phyloP scores from a whole-genome alignment of 1,284 basidiomycete species.

The Sporisorium graminicola region DNA sequence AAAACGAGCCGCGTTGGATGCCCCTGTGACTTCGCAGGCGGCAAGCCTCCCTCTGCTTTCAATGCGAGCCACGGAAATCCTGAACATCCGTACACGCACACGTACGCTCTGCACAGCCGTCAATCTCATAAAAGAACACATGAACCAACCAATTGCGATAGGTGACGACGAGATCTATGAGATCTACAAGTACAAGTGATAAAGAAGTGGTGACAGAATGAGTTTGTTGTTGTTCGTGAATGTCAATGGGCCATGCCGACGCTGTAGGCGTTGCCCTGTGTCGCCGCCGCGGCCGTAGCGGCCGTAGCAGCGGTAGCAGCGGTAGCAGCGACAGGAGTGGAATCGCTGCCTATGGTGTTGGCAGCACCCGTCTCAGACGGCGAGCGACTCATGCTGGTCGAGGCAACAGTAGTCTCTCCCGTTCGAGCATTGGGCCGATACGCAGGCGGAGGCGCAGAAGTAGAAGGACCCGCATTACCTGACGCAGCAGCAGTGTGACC shows the following conservation, averaged over 20 bases:
- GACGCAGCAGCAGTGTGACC: conserved; percentile 3
- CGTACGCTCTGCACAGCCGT: too few species aligned
- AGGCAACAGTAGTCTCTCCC: conserved; percentile 37
- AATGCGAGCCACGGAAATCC: too few species aligned
- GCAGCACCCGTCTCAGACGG: not conserved
- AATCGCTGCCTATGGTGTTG: not conserved
- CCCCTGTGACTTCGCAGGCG: too few species aligned
- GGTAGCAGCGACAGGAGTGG: too few species aligned
- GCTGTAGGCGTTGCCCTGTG: conserved; percentile 1
- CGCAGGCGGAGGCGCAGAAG: conserved; percentile 38
- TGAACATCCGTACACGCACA: too few species aligned
- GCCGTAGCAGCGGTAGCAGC: too few species aligned
- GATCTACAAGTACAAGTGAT: conserved; percentile 29
- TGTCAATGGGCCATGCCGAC: conserved; percentile 29
- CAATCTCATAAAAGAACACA: too few species aligned
- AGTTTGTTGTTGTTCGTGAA: not conserved
- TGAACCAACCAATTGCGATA: not conserved
- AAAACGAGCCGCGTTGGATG: too few species aligned
- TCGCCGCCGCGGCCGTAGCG: not conserved
- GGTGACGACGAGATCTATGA: conserved; percentile 1
- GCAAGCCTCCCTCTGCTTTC: too few species aligned
- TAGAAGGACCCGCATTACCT: not conserved
- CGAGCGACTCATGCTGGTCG: conserved; percentile 30
- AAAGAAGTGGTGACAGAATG: not conserved
- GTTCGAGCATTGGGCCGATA: conserved; percentile 40